Evolutionary conservation across 139 green algal species (phyloP).

Genomic region (Diplosphaera chodatii): DNA sequence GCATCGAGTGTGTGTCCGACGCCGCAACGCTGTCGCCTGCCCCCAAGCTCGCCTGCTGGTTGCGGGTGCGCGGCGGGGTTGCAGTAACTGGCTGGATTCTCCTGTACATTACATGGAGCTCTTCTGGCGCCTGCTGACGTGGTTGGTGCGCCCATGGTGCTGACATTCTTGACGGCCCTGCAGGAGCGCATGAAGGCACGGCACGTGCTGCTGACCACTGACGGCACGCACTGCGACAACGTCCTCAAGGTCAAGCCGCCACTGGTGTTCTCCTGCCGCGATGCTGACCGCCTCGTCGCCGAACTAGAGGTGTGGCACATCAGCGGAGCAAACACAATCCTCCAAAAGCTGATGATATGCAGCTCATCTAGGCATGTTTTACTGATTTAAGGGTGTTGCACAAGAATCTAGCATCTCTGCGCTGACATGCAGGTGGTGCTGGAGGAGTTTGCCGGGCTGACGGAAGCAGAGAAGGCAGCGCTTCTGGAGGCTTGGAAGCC

Average conservation of each 20-base stretch:
- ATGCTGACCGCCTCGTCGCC: slow-evolving; percentile 41
- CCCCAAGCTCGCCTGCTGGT: slow-evolving; percentile 12
- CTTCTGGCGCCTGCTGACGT: too few relatives aligned
- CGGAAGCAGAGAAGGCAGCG: background rate
- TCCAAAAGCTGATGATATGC: too few relatives aligned
- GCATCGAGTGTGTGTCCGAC: slow-evolving; percentile 43
- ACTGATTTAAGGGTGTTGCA: too few relatives aligned
- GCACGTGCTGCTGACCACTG: slow-evolving; percentile 50
- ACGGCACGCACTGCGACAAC: slow-evolving; percentile 48
- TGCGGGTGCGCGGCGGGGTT: slow-evolving; percentile 48
- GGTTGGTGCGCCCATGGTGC: too few relatives aligned
- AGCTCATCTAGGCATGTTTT: too few relatives aligned
- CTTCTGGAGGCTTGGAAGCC: background rate
- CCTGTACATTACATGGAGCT: too few relatives aligned
- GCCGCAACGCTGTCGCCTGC: slow-evolving; percentile 11
- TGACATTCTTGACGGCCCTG: too few relatives aligned
- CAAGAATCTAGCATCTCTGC: too few relatives aligned
- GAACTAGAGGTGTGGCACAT: background rate
- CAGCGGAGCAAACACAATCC: too few relatives aligned
- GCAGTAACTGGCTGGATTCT: too few relatives aligned
- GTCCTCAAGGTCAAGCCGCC: slow-evolving; percentile 76
- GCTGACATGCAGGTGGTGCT: background rate
- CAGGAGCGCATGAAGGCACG: background rate
- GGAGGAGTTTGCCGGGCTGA: background rate
- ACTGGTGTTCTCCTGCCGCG: slow-evolving; percentile 43